A percentile compares a stretch with the other conserved stretches of the same genome.
These are phyloP conservation scores for Inga laurina DNA, from an alignment of 306 rosid species.

Conservation along the genomic window DNA sequence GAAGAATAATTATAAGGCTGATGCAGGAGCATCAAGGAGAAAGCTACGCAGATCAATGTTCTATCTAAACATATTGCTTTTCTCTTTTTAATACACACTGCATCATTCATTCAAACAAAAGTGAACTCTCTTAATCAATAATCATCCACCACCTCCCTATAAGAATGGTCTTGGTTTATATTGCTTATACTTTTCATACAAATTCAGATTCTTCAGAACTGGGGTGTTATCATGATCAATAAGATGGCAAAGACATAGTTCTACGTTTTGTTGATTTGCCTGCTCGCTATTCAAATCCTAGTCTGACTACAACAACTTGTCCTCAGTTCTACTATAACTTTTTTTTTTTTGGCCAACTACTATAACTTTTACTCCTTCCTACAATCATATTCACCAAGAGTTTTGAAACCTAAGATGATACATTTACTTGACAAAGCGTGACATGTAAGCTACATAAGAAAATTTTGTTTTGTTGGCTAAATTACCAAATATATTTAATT, in stretches of 20 bases:
- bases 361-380: neutral
- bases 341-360: no score
- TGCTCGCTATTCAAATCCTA: neutral
- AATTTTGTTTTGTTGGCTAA: neutral
- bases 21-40: slow-evolving; percentile 5
- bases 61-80: neutral
- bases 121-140: neutral
- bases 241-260: neutral
- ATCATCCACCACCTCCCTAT: neutral
- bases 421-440: neutral
- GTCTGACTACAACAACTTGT: slow-evolving; percentile 12
- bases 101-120: neutral
- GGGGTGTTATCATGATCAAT: neutral
- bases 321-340: neutral
- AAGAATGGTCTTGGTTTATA: neutral
- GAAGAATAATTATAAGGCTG: neutral
- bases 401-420: neutral
- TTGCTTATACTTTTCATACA: neutral
- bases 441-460: neutral
- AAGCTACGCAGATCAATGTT: slow-evolving; percentile 12
- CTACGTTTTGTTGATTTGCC: neutral
- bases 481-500: neutral
- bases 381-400: neutral
- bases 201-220: slow-evolving; percentile 3
- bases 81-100: neutral